Base-by-base conservation (phyloP, 306 rosid genomes). In the Malus sieversii region DNA sequence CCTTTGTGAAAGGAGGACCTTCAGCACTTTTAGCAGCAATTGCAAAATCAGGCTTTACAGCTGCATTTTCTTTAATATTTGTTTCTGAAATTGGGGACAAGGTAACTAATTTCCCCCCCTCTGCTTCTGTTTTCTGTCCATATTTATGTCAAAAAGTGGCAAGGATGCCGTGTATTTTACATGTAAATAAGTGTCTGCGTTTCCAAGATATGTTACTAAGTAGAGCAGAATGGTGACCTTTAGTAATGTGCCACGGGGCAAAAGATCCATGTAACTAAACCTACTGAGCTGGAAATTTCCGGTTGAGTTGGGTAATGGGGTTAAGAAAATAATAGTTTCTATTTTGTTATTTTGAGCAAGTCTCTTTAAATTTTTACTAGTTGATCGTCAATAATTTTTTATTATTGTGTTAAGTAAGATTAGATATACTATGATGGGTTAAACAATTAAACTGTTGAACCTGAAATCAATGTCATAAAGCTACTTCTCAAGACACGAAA, bases 11-110 rank as follows among this genome's bases (percentile, higher is more conserved):
- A 85, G 96, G 97, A 84, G 97, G 93, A 22, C 92, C 97, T 73
- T 83, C 97, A 57, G 68, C 92, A 45, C 65, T 89, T 55, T 79
- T 95, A 77, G 92, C 89, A 73, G 97, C 96, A 80, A 71, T 95
- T 64, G 86, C 99, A 68, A 95, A 92, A 81, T 86, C 99, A 55
- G 99, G 99, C 75, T 92, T 95, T 84, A 89, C 99, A 63, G 99
- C 99, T 78, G 99, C 99, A 30, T 95, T 95, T 80, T 77, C 95
- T 55, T 88, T 95, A 77, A 95, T 95, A 86, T 92, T 88, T 84
- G 92, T 95, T 77, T 95, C 99, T 77, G 99, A 95, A 90, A 95
- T 95, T 77, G 99, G 99, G 35, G 99, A 95, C 90, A 95, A 95
- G 97, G 99, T 95, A 85, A 80, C 15, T 55, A 44, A 65, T 64